Base-by-base conservation (phyloP, 148 eudicot species). In the Agrostemma githago region DNA sequence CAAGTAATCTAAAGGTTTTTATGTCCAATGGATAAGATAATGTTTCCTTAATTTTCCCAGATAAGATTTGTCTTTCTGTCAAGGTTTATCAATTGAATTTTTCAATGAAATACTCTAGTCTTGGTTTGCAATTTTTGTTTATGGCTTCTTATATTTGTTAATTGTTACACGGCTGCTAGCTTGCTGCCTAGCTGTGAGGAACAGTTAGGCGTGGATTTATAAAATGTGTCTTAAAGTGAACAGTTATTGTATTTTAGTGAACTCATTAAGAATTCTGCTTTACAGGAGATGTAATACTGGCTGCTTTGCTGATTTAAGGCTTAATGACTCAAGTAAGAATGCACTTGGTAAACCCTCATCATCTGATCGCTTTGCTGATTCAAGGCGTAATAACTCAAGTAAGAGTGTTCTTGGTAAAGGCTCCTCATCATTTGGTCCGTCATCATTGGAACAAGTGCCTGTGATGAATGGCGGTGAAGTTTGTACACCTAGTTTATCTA, bases 401-500 rank as follows among this genome's bases (percentile, higher is more conserved):
- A 34, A 60, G 12, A 46, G 46, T 11, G n/a, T 66, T 66, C 17
- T 4, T 51, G 79, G 70, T 39, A 80, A 46, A 59, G 10, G 17
- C 56, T 26, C 79, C 64, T 76, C 72, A 12, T 53, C 74, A 16
- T 16, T 44, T 76, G 48, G 73, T 72, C 63, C 72, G 41, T 42
- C 68, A 71, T 44, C 76, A 10, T 65, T 66, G 5, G 43, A 71
- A 26, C 56, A 63, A 26, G 66, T 26, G 26, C 72, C 74, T 80
- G 57, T 16, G 17, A 26, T 72, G 68, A 62, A 65, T 68, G 83
- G 70, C 40, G 70, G 26, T 62, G 64, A 53, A 41, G 46, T 67
- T 68, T 20, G 54, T 12, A 72, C 80, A 6, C 73, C 76, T 39
- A 76, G 44, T 66, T 15, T 56, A 43, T 63, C 76, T 14, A 86